Evolutionary conservation across 2,329 filamentous ascomycete species (phyloP), one percentile per base, ranked within the genome.

Genomic region (Neodidymelliopsis sp.): DNA sequence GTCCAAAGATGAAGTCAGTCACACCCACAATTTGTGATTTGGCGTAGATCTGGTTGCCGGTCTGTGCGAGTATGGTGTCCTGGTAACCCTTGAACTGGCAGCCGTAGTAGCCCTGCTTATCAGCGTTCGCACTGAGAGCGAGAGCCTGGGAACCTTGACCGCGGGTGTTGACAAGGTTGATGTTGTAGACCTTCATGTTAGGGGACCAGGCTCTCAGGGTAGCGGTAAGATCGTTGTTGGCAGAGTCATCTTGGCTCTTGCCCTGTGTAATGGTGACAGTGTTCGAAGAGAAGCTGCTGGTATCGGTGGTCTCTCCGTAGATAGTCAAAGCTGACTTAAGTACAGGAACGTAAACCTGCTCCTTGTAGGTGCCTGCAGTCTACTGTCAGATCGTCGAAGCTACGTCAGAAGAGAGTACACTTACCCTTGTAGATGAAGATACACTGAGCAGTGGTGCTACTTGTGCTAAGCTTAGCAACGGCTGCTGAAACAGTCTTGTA

Each of bases 121-220:
- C 74, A 20, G 71, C 77, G 25, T 78, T 74, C 4, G 82, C 81
- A 24, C 77, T 78, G 13, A 85, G 50, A 2, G 83, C 82, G 36
- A 84, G 72, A 10, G 78, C 81, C 56, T 83, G 80, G 4, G 74
- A 75, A 16, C 79, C 78, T 28, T 72, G 41, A 6, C 80, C 81
- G 41, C 76, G 69, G 12, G 66, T 70, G 50, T 71, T 72, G 52
- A 70, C 67, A 8, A 84, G 72, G 63, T 85, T 83, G 65, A 88
- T 75, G 56, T 87, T 87, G 74, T 87, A 88, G 13, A 86, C 71
- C 57, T 80, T 81, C 49, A 86, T 77, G 57, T 81, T 77, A 4
- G 69, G 62, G 0, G 80, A 76, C 58, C 67, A 70, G 7, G 75
- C 77, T 10, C 79, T 74, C n/a, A 81, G 66, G 1, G 80, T 82